A percentile compares a stretch with the other conserved stretches of the same genome.
These are phyloP conservation scores for Acrodontium crateriforme DNA, from an alignment of 2,329 filamentous ascomycete species.

Conservation along the genomic window DNA sequence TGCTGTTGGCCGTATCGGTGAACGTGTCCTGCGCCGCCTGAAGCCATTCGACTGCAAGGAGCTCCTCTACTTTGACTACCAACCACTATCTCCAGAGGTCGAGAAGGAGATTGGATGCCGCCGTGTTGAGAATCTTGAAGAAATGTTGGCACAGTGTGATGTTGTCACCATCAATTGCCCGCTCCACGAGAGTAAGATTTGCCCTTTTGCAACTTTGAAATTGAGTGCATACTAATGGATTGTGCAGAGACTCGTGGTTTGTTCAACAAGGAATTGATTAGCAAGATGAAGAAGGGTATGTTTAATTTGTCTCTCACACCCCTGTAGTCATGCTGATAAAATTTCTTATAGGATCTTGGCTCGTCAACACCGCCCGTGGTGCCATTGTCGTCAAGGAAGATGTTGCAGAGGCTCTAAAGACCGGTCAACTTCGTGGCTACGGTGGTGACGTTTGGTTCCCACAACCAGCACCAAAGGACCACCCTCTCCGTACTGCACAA, in stretches of 20 bases:
- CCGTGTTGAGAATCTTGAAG: constrained; percentile 77
- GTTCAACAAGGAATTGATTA: constrained; percentile 97
- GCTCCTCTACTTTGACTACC: constrained; percentile 92
- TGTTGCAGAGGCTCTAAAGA: constrained; percentile 83
- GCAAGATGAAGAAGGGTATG: constrained; percentile 95
- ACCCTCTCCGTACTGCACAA: constrained; percentile 70
- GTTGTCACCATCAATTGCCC: constrained; percentile 99
- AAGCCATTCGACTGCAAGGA: constrained; percentile 73
- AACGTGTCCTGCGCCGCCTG: constrained; percentile 94
- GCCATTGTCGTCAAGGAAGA: constrained; percentile 99
- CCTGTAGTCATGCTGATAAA: no score
- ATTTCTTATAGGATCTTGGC: constrained; percentile 84
- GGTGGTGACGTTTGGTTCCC: constrained; percentile 92
- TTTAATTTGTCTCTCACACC: no score
- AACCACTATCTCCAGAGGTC: constrained; percentile 70
- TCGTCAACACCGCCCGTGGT: constrained; percentile 96
- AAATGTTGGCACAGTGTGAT: constrained; percentile 87
- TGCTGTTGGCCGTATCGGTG: constrained; percentile 90
- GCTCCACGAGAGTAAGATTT: constrained; percentile 95
- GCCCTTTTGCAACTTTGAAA: no score
- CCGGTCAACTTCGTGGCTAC: constrained; percentile 80
- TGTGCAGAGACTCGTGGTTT: constrained; percentile 85
- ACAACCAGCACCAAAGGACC: constrained; percentile 86
- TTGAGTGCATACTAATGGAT: no score
- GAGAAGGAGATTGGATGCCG: constrained; percentile 94